Percentiles rank a stretch among this genome's conserved stretches.
These are phyloP conservation scores for Leucosporidium yakuticum DNA, from an alignment of 768 basidiomycete species.

Conservation along the genomic window DNA sequence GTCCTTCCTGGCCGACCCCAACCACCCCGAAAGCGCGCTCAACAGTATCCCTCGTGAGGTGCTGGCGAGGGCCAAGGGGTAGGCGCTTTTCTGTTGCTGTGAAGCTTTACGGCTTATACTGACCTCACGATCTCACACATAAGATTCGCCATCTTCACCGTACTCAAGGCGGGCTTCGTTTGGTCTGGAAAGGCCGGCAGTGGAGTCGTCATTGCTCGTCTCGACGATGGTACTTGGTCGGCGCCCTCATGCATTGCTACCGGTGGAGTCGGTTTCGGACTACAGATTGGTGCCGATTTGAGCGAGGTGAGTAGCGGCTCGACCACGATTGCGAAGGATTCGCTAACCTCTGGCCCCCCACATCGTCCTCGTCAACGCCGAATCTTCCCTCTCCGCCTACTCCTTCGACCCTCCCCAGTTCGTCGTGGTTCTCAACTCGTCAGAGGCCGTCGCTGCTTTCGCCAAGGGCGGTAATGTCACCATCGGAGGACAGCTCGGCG, in stretches of 20 bases:
- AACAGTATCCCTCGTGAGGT: conserved; percentile 92
- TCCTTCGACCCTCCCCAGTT: conserved; percentile 53
- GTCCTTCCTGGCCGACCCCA: conserved; percentile 77
- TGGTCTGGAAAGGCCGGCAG: conserved; percentile 93
- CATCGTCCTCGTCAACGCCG: background rate
- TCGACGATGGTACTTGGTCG: conserved; percentile 79
- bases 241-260: conserved; percentile 97
- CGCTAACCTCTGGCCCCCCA: background rate
- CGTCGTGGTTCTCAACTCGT: conserved; percentile 92
- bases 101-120: background rate
- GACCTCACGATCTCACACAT: background rate
- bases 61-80: conserved; percentile 79
- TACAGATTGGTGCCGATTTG: conserved; percentile 92
- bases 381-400: background rate
- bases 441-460: conserved; percentile 92
- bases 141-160: conserved; percentile 79
- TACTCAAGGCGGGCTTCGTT: conserved; percentile 73
- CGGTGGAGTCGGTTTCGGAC: conserved; percentile 86
- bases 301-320: conserved; percentile 44
- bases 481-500: conserved; percentile 78
- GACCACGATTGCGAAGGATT: background rate
- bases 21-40: conserved; percentile 78
- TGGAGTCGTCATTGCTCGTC: conserved; percentile 82
- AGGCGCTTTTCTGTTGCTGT: conserved; percentile 22
- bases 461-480: conserved; percentile 93